A percentile compares a stretch with the other conserved stretches of the same genome.
Evolutionary conservation across 805 yeast species (phyloP).

Genomic region (Candida verbasci): DNA sequence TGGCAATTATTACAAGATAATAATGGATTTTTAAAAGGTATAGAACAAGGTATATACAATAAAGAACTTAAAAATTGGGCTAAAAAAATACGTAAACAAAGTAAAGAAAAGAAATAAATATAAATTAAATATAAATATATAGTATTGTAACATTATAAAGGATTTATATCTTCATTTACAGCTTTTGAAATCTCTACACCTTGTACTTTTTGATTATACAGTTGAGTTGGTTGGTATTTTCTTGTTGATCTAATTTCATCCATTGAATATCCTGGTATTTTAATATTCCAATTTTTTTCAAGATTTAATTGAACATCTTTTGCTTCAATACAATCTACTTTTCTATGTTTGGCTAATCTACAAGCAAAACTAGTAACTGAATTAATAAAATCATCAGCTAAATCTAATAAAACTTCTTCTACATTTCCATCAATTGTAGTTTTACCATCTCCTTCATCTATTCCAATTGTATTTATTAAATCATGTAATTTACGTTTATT

Average conservation of each 20-base stretch:
- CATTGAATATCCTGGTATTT: slow-evolving; percentile 87
- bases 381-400: slow-evolving; percentile 93
- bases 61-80: slow-evolving; percentile 40
- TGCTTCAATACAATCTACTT: slow-evolving; percentile 79
- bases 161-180: slow-evolving; percentile 42
- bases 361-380: slow-evolving; percentile 93
- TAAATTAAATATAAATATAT: neutral
- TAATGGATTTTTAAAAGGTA: slow-evolving; percentile 27
- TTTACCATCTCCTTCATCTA: slow-evolving; percentile 88
- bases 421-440: slow-evolving; percentile 92
- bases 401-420: slow-evolving; percentile 82
- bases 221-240: slow-evolving; percentile 62
- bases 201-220: slow-evolving; percentile 62
- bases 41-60: slow-evolving; percentile 26
- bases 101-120: slow-evolving; percentile 17
- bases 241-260: slow-evolving; percentile 83
- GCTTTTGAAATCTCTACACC: slow-evolving; percentile 65
- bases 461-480: slow-evolving; percentile 74
- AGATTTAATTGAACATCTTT: slow-evolving; percentile 88
- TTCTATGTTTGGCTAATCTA: slow-evolving; percentile 90
- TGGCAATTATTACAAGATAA: slow-evolving; percentile 50
- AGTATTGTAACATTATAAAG: neutral
- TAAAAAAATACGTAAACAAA: slow-evolving; percentile 30
- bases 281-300: slow-evolving; percentile 91
- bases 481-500: slow-evolving; percentile 88